Percentiles rank a stretch among this genome's conserved stretches.
These are phyloP conservation scores for Albophoma yamanashiensis DNA, from an alignment of 2,329 filamentous ascomycete genomes.

Conservation along the genomic window DNA sequence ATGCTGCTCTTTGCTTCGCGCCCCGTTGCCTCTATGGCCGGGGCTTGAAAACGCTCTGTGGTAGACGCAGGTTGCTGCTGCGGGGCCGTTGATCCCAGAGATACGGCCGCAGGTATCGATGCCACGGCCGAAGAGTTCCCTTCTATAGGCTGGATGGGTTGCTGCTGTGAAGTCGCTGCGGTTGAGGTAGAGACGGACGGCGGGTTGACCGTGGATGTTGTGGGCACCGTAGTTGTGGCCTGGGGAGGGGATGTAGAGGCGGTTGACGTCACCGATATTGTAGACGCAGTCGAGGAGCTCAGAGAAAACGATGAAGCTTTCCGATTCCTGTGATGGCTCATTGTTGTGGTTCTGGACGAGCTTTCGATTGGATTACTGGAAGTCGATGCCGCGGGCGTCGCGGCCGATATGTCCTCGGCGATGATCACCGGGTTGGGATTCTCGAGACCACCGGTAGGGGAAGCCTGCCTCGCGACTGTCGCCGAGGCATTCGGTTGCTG, in stretches of 20 bases:
- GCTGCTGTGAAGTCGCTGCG: background rate
- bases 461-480: background rate
- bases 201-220: background rate
- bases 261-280: background rate
- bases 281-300: background rate
- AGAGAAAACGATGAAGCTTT: background rate
- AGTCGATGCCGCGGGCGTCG: background rate
- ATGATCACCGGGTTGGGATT: background rate
- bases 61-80: background rate
- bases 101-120: background rate
- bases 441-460: background rate
- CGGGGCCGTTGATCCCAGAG: background rate
- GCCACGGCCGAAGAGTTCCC: background rate
- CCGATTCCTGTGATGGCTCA: background rate
- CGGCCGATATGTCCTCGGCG: background rate
- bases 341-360: background rate
- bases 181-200: background rate
- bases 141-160: background rate
- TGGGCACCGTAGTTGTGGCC: background rate
- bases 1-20: background rate
- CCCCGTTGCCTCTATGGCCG: background rate
- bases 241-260: background rate
- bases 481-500: background rate
- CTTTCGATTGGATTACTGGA: background rate
- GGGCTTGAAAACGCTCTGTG: background rate